Percentiles rank a stretch among this genome's conserved stretches.
Conservation (phyloP, 495 filamentous ascomycete species). For the Chlorociboria aeruginascens region DNA sequence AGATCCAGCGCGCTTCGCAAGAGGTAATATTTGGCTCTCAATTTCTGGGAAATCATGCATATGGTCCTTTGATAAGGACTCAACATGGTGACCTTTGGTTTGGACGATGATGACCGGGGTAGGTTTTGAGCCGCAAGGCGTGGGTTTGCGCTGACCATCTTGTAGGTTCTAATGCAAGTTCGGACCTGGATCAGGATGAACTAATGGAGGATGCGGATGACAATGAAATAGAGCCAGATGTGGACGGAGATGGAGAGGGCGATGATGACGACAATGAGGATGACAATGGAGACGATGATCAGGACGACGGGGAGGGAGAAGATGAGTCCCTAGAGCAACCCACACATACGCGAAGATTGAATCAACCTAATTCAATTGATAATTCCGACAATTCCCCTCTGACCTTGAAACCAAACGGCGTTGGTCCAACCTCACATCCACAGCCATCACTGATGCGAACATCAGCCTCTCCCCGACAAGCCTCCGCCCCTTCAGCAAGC, state of each 20-base stretch:
- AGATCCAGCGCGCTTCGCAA: no score
- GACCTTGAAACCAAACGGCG: slow-evolving; percentile 8
- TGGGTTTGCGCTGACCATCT: slow-evolving; percentile 15
- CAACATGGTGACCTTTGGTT: slow-evolving; percentile 21
- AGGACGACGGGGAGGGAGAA: slow-evolving; percentile 46
- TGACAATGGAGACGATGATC: slow-evolving; percentile 44
- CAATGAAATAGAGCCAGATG: slow-evolving; percentile 28
- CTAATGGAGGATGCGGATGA: slow-evolving; percentile 53
- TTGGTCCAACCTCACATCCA: slow-evolving; percentile 17
- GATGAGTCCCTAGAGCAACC: slow-evolving; percentile 45
- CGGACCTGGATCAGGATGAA: slow-evolving; percentile 60
- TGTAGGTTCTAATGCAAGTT: slow-evolving; percentile 52
- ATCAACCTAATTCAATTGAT: slow-evolving; percentile 30
- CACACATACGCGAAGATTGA: slow-evolving; percentile 32
- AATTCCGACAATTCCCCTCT: slow-evolving; percentile 16
- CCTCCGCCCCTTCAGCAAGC: slow-evolving; percentile 26
- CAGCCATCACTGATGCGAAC: slow-evolving; percentile 25
- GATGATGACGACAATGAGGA: slow-evolving; percentile 52
- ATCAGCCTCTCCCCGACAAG: slow-evolving; percentile 36
- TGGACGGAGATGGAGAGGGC: slow-evolving; percentile 48
- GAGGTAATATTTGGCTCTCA: no score
- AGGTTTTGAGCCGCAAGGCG: slow-evolving; percentile 4
- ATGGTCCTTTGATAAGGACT: slow-evolving; percentile 3
- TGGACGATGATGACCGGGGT: slow-evolving; percentile 48
- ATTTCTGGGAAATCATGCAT: slow-evolving; percentile 1